Base-by-base conservation (phyloP, 2,329 filamentous ascomycete genomes). In the Lachnellula suecica region DNA sequence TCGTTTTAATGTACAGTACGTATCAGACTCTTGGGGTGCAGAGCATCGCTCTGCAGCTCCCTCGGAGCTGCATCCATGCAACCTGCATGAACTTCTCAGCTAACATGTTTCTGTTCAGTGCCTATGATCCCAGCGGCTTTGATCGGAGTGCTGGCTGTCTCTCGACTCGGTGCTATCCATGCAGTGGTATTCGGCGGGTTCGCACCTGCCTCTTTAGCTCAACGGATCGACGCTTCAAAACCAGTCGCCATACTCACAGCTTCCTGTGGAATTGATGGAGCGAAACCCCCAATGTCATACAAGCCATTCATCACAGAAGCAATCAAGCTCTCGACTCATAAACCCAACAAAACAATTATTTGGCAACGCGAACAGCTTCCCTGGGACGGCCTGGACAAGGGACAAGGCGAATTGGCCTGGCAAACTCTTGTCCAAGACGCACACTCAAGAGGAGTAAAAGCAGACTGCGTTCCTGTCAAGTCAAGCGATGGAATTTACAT, bases 101-200 rank as follows among this genome's bases (percentile, higher is more conserved):
- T 57, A 31, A 48, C 8, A 27, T 58, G 5, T 22, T 3, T 22
- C 3, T 10, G 11, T 42, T 29, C 58, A 90, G 87, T 97, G 92
- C 92, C 92, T 49, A 97, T 97, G 92, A 90, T 97, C 40, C 92
- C 93, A 1, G 86, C 90, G 0, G 89, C 91, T 2, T 69, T 96
- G n/a, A 84, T 95, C 56, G 92, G 88, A 9, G 91, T 94, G 59
- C 82, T 97, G 4, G 91, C 93, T 22, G 82, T 88, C 53, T 84
- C 84, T 55, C 83, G 91, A 9, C 77, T 97, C 1, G 93, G 92
- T 10, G 93, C 91, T 15, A 84, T 97, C 47, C 93, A 97, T 67
- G 85, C 89, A 3, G 90, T 96, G 4, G 93, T 97, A 3, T 97
- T 97, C 70, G 93, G 93, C 38, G 92, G 93, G 0, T 97, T 97